These are phyloP conservation scores for Paramyrothecium roridum DNA, from an alignment of 2,329 filamentous ascomycete species.

Conservation along the genomic window DNA sequence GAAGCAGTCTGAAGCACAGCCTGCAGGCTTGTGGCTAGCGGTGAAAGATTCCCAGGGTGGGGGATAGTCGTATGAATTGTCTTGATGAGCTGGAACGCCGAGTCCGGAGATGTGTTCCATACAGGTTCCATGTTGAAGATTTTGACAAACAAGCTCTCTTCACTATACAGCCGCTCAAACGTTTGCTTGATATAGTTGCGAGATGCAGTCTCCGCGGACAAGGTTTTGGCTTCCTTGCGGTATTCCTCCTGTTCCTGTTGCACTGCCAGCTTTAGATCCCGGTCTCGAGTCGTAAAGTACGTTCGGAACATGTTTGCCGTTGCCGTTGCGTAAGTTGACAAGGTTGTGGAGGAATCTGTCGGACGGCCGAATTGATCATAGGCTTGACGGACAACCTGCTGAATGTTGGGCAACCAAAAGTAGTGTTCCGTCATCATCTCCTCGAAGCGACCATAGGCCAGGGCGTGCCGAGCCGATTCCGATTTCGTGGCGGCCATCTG, in stretches of 20 bases:
- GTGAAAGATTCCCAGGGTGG: slow-evolving; percentile 52
- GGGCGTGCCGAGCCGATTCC: slow-evolving; percentile 55
- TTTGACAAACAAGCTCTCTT: slow-evolving; percentile 49
- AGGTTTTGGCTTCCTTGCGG: slow-evolving; percentile 46
- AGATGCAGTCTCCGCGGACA: slow-evolving; percentile 50
- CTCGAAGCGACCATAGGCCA: slow-evolving; percentile 58
- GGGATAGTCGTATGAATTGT: slow-evolving; percentile 46
- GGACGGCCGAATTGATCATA: slow-evolving; percentile 51
- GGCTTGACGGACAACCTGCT: slow-evolving; percentile 46
- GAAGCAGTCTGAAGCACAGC: slow-evolving; percentile 43
- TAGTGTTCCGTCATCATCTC: slow-evolving; percentile 57
- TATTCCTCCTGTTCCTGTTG: slow-evolving; percentile 55
- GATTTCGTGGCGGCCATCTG: slow-evolving; percentile 55
- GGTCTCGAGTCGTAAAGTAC: slow-evolving; percentile 50
- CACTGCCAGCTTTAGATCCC: slow-evolving; percentile 48
- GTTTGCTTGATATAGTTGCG: slow-evolving; percentile 58
- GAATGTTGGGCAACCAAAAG: slow-evolving; percentile 53
- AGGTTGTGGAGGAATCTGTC: slow-evolving; percentile 36
- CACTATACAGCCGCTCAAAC: slow-evolving; percentile 55
- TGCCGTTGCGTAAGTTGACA: slow-evolving; percentile 51
- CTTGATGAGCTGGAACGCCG: slow-evolving; percentile 49
- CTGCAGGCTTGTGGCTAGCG: slow-evolving; percentile 48
- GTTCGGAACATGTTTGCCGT: slow-evolving; percentile 52
- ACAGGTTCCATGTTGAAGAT: slow-evolving; percentile 55
- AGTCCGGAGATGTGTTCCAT: slow-evolving; percentile 46